Evolutionary conservation across 225 moss, liverwort and hornwort species (phyloP), one percentile per base, ranked within the genome.

Genomic region (Pseudisothecium myosuroides): DNA sequence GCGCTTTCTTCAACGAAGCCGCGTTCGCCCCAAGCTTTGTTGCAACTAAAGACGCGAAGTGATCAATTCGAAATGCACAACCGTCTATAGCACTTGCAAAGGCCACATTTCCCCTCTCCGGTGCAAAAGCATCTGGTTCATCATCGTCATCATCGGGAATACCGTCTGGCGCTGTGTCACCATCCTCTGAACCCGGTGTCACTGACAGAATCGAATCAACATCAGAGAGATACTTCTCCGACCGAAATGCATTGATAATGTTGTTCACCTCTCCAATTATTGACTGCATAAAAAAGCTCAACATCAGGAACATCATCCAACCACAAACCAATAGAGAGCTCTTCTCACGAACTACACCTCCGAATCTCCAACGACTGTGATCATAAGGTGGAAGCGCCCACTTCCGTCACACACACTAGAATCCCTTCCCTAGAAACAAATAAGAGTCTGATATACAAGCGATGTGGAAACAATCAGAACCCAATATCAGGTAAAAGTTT

Each of bases 241-340:
- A 97, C 39, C 96, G 96, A 73, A 98, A 98, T 26, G 95, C 95
- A 58, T 91, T 97, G 89, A 98, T 95, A 73, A 98, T 98, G 74
- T 97, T 98, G 90, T 98, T 98, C 77, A 98, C 98, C 92, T 97
- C 98, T 90, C 96, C 95, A 62, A 98, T 96, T 83, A 98, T 97
- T 69, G 94, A 92, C 98, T 98, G 94, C 90, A 88, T 60, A n/a
- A 58, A 76, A 36, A 58, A 67, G 14, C 5, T n/a, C 28, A 55
- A 58, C 31, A 47, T 31, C 47, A 39, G 64, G 59, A 41, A 73
- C 43, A 74, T 47, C 74, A 74, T 85, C 60, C 73, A 15, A 79
- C 55, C 86, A 69, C 56, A 89, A 78, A 56, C 61, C 83, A 58
- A 47, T 23, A 26, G 41, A 50, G 61, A 76, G 12, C 54, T 49